Evolutionary conservation across 1,284 basidiomycete genomes (phyloP).

Genomic region (Leccinum subrobustum): DNA sequence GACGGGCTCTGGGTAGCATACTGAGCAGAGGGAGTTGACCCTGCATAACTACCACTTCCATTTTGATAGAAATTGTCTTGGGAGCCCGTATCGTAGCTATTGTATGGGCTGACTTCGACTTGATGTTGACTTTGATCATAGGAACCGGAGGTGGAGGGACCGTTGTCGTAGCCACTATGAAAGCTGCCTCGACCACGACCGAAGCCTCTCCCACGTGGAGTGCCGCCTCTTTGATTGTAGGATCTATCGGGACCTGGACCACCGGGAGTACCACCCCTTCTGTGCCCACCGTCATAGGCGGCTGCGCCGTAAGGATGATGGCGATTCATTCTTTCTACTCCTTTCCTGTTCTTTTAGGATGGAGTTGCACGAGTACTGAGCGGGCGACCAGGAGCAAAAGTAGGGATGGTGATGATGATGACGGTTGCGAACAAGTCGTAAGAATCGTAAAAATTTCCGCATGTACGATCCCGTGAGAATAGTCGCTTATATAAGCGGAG

Average conservation of each 20-base stretch:
- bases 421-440: slow-evolving; percentile 19
- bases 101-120: slow-evolving; percentile 60
- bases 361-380: slow-evolving; percentile 31
- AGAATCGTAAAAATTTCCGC: slow-evolving; percentile 29
- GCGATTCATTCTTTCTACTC: slow-evolving; percentile 61
- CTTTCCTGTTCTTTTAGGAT: slow-evolving; percentile 30
- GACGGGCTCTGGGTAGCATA: slow-evolving; percentile 43
- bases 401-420: slow-evolving; percentile 29
- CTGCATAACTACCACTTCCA: slow-evolving; percentile 47
- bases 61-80: slow-evolving; percentile 70
- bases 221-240: slow-evolving; percentile 63
- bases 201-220: slow-evolving; percentile 62
- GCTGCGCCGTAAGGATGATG: slow-evolving; percentile 76
- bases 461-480: slow-evolving; percentile 29
- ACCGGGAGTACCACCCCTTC: slow-evolving; percentile 61
- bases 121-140: slow-evolving; percentile 66
- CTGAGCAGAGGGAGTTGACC: slow-evolving; percentile 42
- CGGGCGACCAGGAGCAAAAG: slow-evolving; percentile 24
- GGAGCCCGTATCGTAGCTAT: slow-evolving; percentile 58
- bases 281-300: slow-evolving; percentile 62
- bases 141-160: slow-evolving; percentile 31
- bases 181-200: slow-evolving; percentile 58
- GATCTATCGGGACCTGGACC: slow-evolving; percentile 72
- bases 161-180: slow-evolving; percentile 54
- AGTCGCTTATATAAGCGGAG: slow-evolving; percentile 23